Evolutionary conservation across 1,139 yeast species (phyloP).

Genomic region (Hansenula lynferdii): DNA sequence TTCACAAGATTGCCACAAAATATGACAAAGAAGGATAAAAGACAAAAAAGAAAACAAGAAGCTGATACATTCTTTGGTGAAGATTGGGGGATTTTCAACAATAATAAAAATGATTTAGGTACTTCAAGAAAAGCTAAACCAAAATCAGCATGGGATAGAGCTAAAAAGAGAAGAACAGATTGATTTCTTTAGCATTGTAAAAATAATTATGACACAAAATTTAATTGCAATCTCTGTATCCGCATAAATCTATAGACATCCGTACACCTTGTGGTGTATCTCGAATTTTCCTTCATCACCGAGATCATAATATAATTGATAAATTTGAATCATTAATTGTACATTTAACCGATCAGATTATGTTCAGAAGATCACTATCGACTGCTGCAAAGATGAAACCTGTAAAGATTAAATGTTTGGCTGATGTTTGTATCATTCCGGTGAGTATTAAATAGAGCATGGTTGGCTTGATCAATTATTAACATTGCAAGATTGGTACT

Average conservation of each 20-base stretch:
- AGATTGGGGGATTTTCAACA: constrained; percentile 87
- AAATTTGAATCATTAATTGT: background rate
- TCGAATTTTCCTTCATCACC: too few species aligned
- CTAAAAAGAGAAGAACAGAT: constrained; percentile 45
- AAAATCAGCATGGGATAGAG: constrained; percentile 65
- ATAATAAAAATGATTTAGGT: constrained; percentile 42
- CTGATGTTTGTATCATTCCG: constrained; percentile 80
- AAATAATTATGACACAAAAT: background rate
- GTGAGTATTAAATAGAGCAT: constrained; percentile 44
- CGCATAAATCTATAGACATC: background rate
- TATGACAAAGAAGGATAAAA: constrained; percentile 60
- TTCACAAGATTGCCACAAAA: constrained; percentile 76
- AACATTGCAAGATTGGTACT: constrained; percentile 59
- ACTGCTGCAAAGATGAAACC: constrained; percentile 18
- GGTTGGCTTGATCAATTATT: background rate
- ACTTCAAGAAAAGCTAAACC: constrained; percentile 42
- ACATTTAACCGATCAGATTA: constrained; percentile 34
- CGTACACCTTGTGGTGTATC: background rate
- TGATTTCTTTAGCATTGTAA: too few species aligned
- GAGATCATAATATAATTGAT: too few species aligned
- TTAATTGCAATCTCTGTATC: background rate
- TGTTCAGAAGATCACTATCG: background rate
- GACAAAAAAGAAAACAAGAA: constrained; percentile 50
- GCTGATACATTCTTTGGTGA: constrained; percentile 87
- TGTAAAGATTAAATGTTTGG: constrained; percentile 62